A percentile compares a stretch with the other conserved stretches of the same genome.
These are phyloP conservation scores for Bruguiera sexangula DNA, from an alignment of 345 rosid species.

Conservation along the genomic window DNA sequence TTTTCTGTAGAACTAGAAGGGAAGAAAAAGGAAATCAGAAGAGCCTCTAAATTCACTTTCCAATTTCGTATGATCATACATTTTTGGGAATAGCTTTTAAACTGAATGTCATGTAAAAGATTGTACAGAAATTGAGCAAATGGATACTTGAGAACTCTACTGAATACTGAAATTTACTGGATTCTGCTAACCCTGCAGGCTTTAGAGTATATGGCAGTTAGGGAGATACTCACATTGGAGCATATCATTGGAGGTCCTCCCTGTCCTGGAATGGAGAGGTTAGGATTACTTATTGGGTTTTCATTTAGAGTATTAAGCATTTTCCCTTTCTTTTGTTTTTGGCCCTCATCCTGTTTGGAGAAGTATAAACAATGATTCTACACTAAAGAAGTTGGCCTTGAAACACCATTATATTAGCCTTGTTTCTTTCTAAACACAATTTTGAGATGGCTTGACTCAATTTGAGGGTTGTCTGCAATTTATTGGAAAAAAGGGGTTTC, in stretches of 20 bases:
- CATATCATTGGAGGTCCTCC: conserved; percentile 85
- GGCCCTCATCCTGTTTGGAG: background rate
- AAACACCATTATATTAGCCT: background rate
- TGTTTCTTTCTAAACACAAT: background rate
- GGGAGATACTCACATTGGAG: conserved; percentile 71
- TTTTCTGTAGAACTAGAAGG: background rate
- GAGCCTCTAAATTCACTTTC: background rate
- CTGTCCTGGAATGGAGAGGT: conserved; percentile 93
- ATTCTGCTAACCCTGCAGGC: conserved; percentile 51
- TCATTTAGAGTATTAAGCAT: conserved; percentile 1
- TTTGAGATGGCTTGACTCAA: background rate
- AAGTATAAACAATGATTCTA: background rate
- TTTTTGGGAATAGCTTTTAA: background rate
- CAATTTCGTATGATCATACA: background rate
- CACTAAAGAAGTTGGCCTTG: background rate
- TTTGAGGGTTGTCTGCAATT: background rate
- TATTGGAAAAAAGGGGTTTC: no score
- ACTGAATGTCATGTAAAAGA: background rate
- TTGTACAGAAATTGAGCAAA: background rate
- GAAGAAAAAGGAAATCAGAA: background rate
- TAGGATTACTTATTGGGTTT: conserved; percentile 9
- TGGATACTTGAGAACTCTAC: background rate
- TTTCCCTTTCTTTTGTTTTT: background rate
- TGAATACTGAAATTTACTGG: background rate
- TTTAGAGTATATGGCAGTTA: conserved; percentile 75